A percentile compares a stretch with the other conserved stretches of the same genome.
Evolutionary conservation across 495 filamentous ascomycete species (phyloP).

Genomic region (Annulohypoxylon moriforme): DNA sequence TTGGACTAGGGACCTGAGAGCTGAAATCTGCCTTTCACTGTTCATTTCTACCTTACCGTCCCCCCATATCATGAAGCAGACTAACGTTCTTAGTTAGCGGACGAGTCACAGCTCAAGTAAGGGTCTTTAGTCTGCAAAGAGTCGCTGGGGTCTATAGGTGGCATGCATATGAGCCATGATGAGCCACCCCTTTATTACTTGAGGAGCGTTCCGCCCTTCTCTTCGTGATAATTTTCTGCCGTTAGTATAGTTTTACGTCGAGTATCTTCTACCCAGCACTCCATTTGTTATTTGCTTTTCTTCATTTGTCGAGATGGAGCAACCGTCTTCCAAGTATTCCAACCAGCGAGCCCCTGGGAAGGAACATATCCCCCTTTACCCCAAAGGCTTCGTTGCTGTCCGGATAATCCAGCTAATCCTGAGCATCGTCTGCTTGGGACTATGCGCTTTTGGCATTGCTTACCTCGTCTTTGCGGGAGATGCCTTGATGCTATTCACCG

Average conservation of each 20-base stretch:
- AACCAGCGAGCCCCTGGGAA: constrained; percentile 47
- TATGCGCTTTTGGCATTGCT: constrained; percentile 70
- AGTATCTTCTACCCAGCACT: background rate
- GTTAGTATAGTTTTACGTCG: background rate
- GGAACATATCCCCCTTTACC: constrained; percentile 59
- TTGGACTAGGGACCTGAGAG: background rate
- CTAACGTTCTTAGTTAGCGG: constrained; percentile 11
- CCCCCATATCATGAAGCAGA: constrained; percentile 23
- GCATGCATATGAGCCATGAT: constrained; percentile 24
- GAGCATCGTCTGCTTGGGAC: constrained; percentile 72
- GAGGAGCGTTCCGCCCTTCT: background rate
- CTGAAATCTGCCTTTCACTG: constrained; percentile 28
- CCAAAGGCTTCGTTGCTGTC: constrained; percentile 63
- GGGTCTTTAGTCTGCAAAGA: constrained; percentile 3
- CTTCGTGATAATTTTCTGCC: background rate
- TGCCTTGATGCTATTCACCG: constrained; percentile 54
- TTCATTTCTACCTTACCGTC: background rate
- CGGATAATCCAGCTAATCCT: constrained; percentile 72
- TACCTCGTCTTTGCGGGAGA: constrained; percentile 46
- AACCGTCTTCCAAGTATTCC: constrained; percentile 40
- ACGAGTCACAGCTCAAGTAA: background rate
- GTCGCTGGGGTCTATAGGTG: background rate
- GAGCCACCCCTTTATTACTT: background rate
- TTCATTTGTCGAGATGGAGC: constrained; percentile 28
- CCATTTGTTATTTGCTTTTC: background rate